Evolutionary conservation across 192 early-diverging fungal species (phyloP).

Genomic region (Spizellomyces sp.): DNA sequence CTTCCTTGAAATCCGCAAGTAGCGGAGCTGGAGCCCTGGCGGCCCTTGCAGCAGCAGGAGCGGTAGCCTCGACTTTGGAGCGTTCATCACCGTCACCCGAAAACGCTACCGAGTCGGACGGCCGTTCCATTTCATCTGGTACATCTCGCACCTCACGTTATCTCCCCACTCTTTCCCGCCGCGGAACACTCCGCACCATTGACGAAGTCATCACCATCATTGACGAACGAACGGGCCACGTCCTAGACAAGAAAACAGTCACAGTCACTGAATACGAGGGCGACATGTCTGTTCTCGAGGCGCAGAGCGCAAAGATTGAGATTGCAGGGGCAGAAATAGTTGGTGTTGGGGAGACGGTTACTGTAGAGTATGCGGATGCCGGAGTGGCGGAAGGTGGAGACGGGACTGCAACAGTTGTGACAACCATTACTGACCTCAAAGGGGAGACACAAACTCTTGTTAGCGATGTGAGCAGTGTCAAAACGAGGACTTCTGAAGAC

Average conservation of each 20-base stretch:
- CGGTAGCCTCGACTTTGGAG: no score
- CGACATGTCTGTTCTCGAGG: conserved; percentile 9
- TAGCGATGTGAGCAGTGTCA: conserved; percentile 5
- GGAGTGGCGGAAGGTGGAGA: not conserved
- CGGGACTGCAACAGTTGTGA: not conserved
- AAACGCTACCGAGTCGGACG: no score
- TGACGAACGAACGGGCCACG: conserved; percentile 14
- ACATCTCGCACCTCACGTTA: no score
- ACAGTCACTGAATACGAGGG: conserved; percentile 25
- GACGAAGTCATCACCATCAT: conserved; percentile 23
- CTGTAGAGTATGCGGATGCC: conserved; percentile 17
- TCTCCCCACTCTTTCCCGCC: no score
- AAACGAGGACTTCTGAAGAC: not conserved
- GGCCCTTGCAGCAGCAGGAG: no score
- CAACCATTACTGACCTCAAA: not conserved
- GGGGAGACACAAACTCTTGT: not conserved
- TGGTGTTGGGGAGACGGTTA: conserved; percentile 18
- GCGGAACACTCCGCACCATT: conserved; percentile 14
- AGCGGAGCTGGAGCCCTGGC: no score
- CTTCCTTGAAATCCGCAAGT: no score
- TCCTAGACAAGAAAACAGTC: conserved; percentile 28
- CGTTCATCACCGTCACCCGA: no score
- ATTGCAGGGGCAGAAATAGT: conserved; percentile 19
- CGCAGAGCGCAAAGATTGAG: conserved; percentile 10
- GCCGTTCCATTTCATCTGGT: no score